Conservation (phyloP, 108 stramenopile genomes). For the Craspedostauros australis region DNA sequence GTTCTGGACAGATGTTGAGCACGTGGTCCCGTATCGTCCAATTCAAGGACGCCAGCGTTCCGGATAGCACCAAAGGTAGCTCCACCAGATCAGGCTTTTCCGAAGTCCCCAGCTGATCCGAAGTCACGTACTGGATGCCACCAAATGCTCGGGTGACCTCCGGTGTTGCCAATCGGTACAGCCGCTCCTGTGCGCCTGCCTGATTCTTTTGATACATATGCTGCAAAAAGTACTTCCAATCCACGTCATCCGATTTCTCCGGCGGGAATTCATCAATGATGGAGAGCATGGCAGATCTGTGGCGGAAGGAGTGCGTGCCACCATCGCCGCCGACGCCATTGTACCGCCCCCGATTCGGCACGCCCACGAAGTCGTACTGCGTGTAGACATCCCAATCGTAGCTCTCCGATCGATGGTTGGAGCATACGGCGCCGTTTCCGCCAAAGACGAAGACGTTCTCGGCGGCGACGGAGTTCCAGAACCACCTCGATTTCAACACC, state of each 20-base stretch:
- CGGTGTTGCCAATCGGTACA: slow-evolving; percentile 3
- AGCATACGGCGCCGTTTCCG: slow-evolving; percentile 51
- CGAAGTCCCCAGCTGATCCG: neutral
- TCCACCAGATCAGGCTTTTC: slow-evolving; percentile 13
- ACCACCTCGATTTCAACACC: slow-evolving; percentile 29
- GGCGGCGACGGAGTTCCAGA: slow-evolving; percentile 38
- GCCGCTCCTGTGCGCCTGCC: slow-evolving; percentile 1
- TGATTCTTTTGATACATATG: slow-evolving; percentile 19
- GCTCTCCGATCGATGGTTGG: slow-evolving; percentile 15
- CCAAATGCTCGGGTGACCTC: slow-evolving; percentile 27
- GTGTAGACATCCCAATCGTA: slow-evolving; percentile 5
- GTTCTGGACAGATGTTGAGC: slow-evolving; percentile 43
- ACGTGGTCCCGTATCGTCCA: slow-evolving; percentile 25
- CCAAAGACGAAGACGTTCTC: slow-evolving; percentile 44
- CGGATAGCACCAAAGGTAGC: slow-evolving; percentile 36
- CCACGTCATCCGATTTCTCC: slow-evolving; percentile 9
- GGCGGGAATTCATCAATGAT: slow-evolving; percentile 17
- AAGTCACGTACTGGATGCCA: slow-evolving; percentile 9
- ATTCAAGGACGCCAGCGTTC: slow-evolving; percentile 35
- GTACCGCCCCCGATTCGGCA: slow-evolving; percentile 21
- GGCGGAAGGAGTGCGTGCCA: slow-evolving; percentile 30
- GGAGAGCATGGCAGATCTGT: slow-evolving; percentile 36
- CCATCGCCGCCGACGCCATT: slow-evolving; percentile 41
- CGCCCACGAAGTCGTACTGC: slow-evolving; percentile 29
- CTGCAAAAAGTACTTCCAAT: slow-evolving; percentile 24